Evolutionary conservation across 768 basidiomycete species (phyloP), one percentile per base, ranked within the genome.

Genomic region (Podaxis sp.): DNA sequence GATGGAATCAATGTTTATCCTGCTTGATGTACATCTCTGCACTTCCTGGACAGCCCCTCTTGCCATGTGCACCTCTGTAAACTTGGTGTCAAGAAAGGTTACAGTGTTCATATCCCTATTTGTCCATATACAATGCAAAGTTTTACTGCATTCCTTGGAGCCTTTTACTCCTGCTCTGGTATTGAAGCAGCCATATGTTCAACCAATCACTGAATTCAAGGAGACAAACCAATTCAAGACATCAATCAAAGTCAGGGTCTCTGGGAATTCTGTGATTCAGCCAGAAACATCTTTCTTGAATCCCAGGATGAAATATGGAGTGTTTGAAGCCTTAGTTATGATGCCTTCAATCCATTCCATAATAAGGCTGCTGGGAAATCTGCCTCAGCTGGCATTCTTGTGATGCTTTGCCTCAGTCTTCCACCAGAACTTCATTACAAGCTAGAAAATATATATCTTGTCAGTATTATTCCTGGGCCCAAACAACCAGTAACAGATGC

Each of bases 361-460:
- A 75, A 70, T 52, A 73, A 70, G 48, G 58, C 62, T n/a, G 67
- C 66, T 30, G 71, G 72, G 7, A 70, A 74, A 51, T 51, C 44
- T 1, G 67, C 62, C 13, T 72, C 71, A 0, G 37, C 65, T 8
- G 67, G 68, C 1, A 69, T 57, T 0, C 66, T 79, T 2, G 72
- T 65, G 26, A 60, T 78, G 65, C 64, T 66, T 4, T 75, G 71
- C 46, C 63, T 75, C n/a, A 78, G 74, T 60, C 71, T 78, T 8
- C 77, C 78, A 4, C 66, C 67, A 2, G 55, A 64, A 38, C 26
- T 71, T 20, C 68, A 66, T 8, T 71, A 72, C 53, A 58, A 63
- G 28, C 28, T 64, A 0, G 73, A 78, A 58, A 80, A 82, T 57
- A 70, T 81, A 64, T 80, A 71, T 63, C 60, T 72, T 15, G 72